Evolutionary conservation across 768 basidiomycete genomes (phyloP), one percentile per base, ranked within the genome.

Genomic region (Lactarius indigo): DNA sequence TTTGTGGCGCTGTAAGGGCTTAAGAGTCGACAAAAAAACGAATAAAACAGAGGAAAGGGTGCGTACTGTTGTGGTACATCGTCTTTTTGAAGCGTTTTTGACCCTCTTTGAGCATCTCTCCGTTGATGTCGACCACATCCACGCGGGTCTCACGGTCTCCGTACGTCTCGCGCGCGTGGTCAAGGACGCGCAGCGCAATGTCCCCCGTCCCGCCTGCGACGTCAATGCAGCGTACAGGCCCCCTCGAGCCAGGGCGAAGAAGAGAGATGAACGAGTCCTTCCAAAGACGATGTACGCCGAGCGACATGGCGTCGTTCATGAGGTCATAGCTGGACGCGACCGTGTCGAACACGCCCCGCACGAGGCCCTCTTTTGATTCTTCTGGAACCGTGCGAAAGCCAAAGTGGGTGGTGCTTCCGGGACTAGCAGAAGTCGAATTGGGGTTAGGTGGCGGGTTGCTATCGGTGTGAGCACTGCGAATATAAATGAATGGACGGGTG

Each of bases 271-370:
- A 92, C 20, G 87, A 82, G 76, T 98, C 95, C 78, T 98, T 99
- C 97, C 97, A 99, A 28, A 99, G 80, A 62, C 97, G 85, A 75
- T 98, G 97, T 12, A 98, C 89, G 41, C 97, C 97, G 68, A 98
- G 78, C 3, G 97, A 98, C 77, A 95, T 92, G n/a, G 95, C 93
- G 75, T 98, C 97, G 81, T 99, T 99, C 96, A 99, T 97, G 50
- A 98, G 77, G 77, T 98, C 97, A 78, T 99, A 99, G 55, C 85
- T 90, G 41, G 92, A 90, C 52, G 97, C 95, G 64, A 99, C 97
- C 8, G 93, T 96, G 74, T 92, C 88, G 79, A 99, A 99, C 60
- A 99, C 96, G 69, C 85, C 85, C 73, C 92, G 93, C 68, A 99
- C 97, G 56, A 98, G 83, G 2, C 84, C 79, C 78, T 98, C 96